Percentiles rank a stretch among this genome's conserved stretches.
phyloP scores from a whole-genome alignment of 352 stramenopile genomes.

The Pythium phragmitis region DNA sequence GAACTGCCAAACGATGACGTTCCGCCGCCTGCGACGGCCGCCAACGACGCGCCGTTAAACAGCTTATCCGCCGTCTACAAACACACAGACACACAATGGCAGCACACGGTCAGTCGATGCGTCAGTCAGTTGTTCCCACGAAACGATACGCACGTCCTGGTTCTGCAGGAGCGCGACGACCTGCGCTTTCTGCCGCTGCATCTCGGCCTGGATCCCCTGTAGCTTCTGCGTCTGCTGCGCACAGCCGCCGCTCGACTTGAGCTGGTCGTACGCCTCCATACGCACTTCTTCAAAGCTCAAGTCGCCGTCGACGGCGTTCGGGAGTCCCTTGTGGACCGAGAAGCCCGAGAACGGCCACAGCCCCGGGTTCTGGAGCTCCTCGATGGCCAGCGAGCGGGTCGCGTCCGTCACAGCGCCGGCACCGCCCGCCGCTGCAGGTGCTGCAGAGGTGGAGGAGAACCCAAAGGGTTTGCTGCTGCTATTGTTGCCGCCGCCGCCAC shows the following conservation, averaged over 20 bases:
- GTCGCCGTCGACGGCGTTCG: slow-evolving; percentile 57
- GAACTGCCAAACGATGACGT: slow-evolving; percentile 32
- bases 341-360: slow-evolving; percentile 70
- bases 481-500: not conserved
- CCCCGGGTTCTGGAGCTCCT: slow-evolving; percentile 53
- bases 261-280: slow-evolving; percentile 60
- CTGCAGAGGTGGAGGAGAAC: not conserved
- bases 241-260: slow-evolving; percentile 45
- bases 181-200: slow-evolving; percentile 50
- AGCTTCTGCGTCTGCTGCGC: slow-evolving; percentile 42
- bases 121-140: not conserved
- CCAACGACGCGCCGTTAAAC: slow-evolving; percentile 50
- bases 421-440: slow-evolving; percentile 6
- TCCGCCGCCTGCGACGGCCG: slow-evolving; percentile 11
- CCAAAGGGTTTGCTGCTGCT: slow-evolving; percentile 9
- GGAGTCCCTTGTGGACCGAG: slow-evolving; percentile 56
- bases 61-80: slow-evolving; percentile 43
- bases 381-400: slow-evolving; percentile 44
- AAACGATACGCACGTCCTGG: slow-evolving; percentile 7
- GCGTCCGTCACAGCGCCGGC: slow-evolving; percentile 42
- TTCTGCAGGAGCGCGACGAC: slow-evolving; percentile 52
- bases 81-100: not conserved
- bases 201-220: slow-evolving; percentile 38
- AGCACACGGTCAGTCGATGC: not conserved
- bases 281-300: slow-evolving; percentile 62